phyloP scores from a whole-genome alignment of 2,329 filamentous ascomycete genomes.

The Paradendryphiella salina region DNA sequence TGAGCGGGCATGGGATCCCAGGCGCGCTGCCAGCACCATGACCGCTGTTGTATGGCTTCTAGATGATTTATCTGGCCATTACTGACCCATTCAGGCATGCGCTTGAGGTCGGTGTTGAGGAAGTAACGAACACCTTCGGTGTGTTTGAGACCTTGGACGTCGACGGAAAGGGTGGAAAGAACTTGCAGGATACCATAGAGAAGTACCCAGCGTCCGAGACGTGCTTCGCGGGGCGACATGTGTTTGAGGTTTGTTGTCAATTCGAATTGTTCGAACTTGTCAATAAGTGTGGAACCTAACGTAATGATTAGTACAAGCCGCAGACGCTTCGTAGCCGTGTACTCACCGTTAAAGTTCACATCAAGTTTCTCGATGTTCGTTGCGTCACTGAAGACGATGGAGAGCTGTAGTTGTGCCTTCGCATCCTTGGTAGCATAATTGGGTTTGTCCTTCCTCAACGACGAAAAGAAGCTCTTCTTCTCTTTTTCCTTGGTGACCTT shows the following conservation, averaged over 20 bases:
- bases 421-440: slow-evolving; percentile 40
- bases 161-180: slow-evolving; percentile 49
- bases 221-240: slow-evolving; percentile 46
- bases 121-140: slow-evolving; percentile 47
- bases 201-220: slow-evolving; percentile 51
- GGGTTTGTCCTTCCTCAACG: slow-evolving; percentile 43
- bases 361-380: slow-evolving; percentile 49
- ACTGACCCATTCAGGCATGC: slow-evolving; percentile 46
- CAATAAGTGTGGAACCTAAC: slow-evolving; percentile 46
- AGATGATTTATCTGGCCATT: slow-evolving; percentile 30
- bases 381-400: slow-evolving; percentile 47
- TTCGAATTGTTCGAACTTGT: slow-evolving; percentile 49
- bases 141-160: slow-evolving; percentile 46
- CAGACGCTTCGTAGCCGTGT: not conserved
- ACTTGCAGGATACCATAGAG: slow-evolving; percentile 50
- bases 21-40: slow-evolving; percentile 44
- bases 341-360: slow-evolving; percentile 42
- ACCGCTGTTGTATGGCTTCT: slow-evolving; percentile 38
- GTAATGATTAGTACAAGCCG: slow-evolving; percentile 8
- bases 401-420: slow-evolving; percentile 47
- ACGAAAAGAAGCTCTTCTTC: slow-evolving; percentile 44
- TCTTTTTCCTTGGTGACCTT: slow-evolving; percentile 29
- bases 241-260: slow-evolving; percentile 40
- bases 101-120: slow-evolving; percentile 46
- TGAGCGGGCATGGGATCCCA: slow-evolving; percentile 33